Evolutionary conservation across 1,284 basidiomycete genomes (phyloP).

Genomic region (Somion occarium): DNA sequence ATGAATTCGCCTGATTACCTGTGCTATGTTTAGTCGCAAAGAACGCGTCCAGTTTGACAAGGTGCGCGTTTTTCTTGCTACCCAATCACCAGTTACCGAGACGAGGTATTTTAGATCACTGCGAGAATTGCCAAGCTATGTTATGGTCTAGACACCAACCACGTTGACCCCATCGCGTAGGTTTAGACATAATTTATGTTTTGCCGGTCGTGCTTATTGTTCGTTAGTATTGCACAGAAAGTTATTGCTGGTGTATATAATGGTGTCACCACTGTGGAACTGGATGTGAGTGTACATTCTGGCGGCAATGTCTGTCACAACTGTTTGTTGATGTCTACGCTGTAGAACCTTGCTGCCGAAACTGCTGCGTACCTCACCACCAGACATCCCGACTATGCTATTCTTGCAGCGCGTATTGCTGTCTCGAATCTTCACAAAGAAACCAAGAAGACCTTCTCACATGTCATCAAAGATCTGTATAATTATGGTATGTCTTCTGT

Average conservation of each 20-base stretch:
- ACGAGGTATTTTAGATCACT: slow-evolving; percentile 64
- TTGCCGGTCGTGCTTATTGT: slow-evolving; percentile 7
- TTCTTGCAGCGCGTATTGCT: slow-evolving; percentile 96
- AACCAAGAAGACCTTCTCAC: slow-evolving; percentile 95
- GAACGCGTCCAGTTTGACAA: slow-evolving; percentile 88
- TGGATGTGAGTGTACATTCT: slow-evolving; percentile 74
- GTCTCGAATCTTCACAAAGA: slow-evolving; percentile 99
- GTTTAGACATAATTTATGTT: slow-evolving; percentile 19
- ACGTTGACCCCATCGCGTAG: slow-evolving; percentile 92
- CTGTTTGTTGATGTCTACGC: background rate
- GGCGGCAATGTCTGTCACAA: no score
- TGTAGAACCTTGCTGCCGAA: slow-evolving; percentile 88
- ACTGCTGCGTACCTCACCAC: slow-evolving; percentile 98
- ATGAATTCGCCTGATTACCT: slow-evolving; percentile 16
- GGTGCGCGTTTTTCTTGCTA: slow-evolving; percentile 35
- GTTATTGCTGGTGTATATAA: slow-evolving; percentile 95
- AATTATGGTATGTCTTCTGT: slow-evolving; percentile 63
- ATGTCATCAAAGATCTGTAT: slow-evolving; percentile 90
- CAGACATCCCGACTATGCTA: slow-evolving; percentile 96
- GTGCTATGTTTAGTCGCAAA: slow-evolving; percentile 53
- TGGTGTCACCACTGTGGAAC: slow-evolving; percentile 95
- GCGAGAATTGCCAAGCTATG: slow-evolving; percentile 93
- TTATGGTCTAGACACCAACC: slow-evolving; percentile 92
- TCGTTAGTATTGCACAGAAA: slow-evolving; percentile 79
- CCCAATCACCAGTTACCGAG: slow-evolving; percentile 2